Evolutionary conservation across 2,329 filamentous ascomycete genomes (phyloP).

Genomic region (Coniochaeta sp.): DNA sequence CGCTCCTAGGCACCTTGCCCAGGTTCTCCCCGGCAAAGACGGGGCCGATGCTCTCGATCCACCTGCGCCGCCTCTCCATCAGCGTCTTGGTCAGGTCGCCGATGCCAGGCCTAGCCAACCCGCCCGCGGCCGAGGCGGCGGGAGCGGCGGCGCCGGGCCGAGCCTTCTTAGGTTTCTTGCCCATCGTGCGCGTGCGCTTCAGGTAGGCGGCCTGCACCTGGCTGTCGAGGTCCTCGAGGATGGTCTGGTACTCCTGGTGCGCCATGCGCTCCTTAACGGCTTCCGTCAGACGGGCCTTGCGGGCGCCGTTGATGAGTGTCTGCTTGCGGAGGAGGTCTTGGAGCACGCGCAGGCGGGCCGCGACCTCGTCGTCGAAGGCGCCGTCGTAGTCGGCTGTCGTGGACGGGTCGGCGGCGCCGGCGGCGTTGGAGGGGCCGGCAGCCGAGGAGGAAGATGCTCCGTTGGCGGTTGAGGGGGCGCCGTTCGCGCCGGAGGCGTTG

Average conservation of each 20-base stretch:
- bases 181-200: conserved; percentile 89
- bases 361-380: conserved; percentile 90
- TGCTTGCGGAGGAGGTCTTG: conserved; percentile 78
- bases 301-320: conserved; percentile 81
- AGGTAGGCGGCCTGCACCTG: conserved; percentile 94
- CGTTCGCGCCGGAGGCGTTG: conserved; percentile 10
- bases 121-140: conserved; percentile 53
- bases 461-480: neutral
- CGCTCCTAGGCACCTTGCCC: conserved; percentile 59
- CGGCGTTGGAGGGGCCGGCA: conserved; percentile 5
- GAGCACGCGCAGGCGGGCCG: conserved; percentile 77
- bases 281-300: conserved; percentile 79
- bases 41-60: conserved; percentile 85
- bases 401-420: conserved; percentile 21
- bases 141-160: conserved; percentile 61
- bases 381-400: conserved; percentile 69
- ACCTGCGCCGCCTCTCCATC: conserved; percentile 84
- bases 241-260: conserved; percentile 93
- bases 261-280: conserved; percentile 90
- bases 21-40: conserved; percentile 82
- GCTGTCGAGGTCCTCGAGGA: conserved; percentile 90
- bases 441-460: neutral
- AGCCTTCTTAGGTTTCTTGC: conserved; percentile 90
- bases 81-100: conserved; percentile 85
- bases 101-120: conserved; percentile 69